These are phyloP conservation scores for Carex sylvatica DNA, from an alignment of 202 grass and related monocot genomes.

Conservation along the genomic window DNA sequence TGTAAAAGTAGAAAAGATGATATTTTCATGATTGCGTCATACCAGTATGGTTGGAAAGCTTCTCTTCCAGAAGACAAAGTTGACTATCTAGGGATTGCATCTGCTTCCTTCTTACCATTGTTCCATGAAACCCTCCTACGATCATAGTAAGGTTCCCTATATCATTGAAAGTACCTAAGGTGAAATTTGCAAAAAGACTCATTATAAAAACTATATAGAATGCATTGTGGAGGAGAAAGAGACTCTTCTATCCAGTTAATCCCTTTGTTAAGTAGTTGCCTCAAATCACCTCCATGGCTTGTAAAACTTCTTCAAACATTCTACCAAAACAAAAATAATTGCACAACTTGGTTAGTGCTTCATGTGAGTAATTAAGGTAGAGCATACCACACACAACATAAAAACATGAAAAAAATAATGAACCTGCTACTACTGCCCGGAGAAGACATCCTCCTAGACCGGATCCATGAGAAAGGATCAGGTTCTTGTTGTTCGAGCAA, in stretches of 20 bases:
- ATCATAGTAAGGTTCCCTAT: too few species aligned
- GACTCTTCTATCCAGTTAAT: neutral
- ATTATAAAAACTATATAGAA: neutral
- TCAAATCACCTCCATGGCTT: neutral
- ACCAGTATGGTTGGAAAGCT: too few species aligned
- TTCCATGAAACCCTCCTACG: too few species aligned
- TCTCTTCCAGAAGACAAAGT: too few species aligned
- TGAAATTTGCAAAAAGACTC: neutral
- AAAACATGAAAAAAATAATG: neutral
- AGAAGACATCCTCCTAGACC: neutral
- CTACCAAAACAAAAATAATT: neutral
- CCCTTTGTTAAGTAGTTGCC: neutral
- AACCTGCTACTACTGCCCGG: conserved; percentile 9
- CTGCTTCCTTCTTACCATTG: too few species aligned
- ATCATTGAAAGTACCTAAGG: too few species aligned
- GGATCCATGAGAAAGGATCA: too few species aligned
- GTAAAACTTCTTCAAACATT: neutral
- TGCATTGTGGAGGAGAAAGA: neutral
- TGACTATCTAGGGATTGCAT: too few species aligned
- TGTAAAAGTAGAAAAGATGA: neutral
- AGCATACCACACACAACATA: neutral
- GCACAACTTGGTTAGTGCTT: neutral
- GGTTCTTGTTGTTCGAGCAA: too few species aligned
- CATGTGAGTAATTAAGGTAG: neutral
- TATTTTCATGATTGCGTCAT: neutral